Evolutionary conservation across 176 grass and related monocot species (phyloP), one percentile per base, ranked within the genome.

Genomic region (Typha latifolia): DNA sequence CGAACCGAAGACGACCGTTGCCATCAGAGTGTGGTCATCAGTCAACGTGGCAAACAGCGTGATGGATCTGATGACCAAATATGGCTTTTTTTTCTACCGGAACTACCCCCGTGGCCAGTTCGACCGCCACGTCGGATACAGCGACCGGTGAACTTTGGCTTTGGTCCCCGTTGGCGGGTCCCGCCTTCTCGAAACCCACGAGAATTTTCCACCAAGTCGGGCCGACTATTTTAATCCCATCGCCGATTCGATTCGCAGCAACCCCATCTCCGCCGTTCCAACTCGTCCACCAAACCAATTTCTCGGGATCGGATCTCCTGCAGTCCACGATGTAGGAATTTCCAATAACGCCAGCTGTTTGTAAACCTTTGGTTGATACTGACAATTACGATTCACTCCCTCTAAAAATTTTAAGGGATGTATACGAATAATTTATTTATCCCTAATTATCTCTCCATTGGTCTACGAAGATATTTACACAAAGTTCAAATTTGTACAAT

Each of bases 181-280:
- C 84, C 80, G 4, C 71, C 27, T 14, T 71, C 53, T 64, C 56
- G 67, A 13, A 72, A 77, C 67, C 82, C 78, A 88, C 82, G 70
- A 79, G 69, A 89, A 71, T 61, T 75, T 89, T 89, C 74, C 70
- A 77, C 74, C 73, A 59, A 75, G 77, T 70, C 86, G 72, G 72
- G 81, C 77, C 80, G 75, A 69, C 53, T 63, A 70, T 77, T 66
- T 34, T 8, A 49, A 18, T 12, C n/a, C n/a, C 4, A 62, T 22
- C 13, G 57, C n/a, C 57, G 1, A 78, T 82, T 74, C 14, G 12
- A 23, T 3, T 0, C 0, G 4, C 32, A 47, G 53, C 53, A 21
- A 22, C 6, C 53, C 7, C 53, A 22, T 59, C 18, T 59, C n/a
- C 53, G 52, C 14, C 52, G 52, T 20, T 20, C 16, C 34, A 37